Percentiles rank a stretch among this genome's conserved stretches.
phyloP scores from a whole-genome alignment of 345 rosid species.

The Gossypium bickii region DNA sequence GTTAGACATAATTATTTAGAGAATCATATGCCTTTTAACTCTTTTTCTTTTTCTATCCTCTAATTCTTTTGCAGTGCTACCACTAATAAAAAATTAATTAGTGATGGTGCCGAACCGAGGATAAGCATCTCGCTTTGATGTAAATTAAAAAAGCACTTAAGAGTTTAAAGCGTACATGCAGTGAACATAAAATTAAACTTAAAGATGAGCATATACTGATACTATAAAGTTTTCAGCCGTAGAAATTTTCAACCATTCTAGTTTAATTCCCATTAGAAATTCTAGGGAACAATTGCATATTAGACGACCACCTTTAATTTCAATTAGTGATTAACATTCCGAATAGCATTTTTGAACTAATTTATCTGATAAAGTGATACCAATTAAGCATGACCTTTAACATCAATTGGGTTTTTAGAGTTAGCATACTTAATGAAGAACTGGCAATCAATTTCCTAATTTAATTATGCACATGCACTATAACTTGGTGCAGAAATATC shows the following conservation, averaged over 20 bases:
- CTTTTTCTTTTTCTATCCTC: neutral
- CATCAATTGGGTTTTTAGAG: no score
- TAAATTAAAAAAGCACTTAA: neutral
- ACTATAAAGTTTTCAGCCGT: neutral
- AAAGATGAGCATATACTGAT: neutral
- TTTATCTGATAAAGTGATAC: neutral
- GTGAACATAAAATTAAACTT: neutral
- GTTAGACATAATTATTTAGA: neutral
- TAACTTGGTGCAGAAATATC: neutral
- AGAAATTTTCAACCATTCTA: neutral
- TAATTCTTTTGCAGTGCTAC: slow-evolving; percentile 8
- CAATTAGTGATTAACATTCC: neutral
- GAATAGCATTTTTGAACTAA: neutral
- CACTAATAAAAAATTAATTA: slow-evolving; percentile 2
- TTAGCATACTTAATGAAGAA: neutral
- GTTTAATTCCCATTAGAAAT: neutral
- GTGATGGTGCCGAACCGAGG: neutral
- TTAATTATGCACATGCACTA: neutral
- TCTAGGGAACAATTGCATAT: neutral
- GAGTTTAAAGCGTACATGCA: neutral
- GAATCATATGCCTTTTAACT: slow-evolving; percentile 2
- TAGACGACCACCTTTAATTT: neutral
- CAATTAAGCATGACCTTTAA: no score
- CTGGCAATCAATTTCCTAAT: neutral
- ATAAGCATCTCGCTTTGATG: slow-evolving; percentile 7